A percentile compares a stretch with the other conserved stretches of the same genome.
phyloP scores from a whole-genome alignment of 805 yeast species.

The Kodamaea leandrae region DNA sequence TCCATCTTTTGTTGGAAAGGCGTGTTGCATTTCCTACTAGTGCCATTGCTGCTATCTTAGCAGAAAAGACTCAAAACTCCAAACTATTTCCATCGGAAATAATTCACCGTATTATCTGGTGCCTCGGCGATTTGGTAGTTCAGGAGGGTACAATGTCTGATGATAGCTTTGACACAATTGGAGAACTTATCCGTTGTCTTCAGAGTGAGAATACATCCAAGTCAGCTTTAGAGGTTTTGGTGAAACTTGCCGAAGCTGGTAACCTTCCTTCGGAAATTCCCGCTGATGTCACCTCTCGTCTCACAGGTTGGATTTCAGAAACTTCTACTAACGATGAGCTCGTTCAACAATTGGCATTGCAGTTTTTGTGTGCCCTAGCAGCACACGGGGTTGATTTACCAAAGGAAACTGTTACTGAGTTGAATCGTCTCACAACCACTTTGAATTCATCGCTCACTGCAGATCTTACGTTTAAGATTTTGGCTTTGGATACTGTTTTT shows the following conservation, averaged over 20 bases:
- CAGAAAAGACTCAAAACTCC: conserved; percentile 2
- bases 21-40: not conserved
- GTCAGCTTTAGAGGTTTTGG: conserved; percentile 2
- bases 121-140: not conserved
- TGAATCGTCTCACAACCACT: not conserved
- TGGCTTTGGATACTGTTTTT: not conserved
- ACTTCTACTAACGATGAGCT: conserved; percentile 1
- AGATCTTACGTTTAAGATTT: not conserved
- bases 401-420: not conserved
- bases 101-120: not conserved
- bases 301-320: not conserved
- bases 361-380: conserved; percentile 3
- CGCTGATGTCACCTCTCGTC: not conserved
- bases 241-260: not conserved
- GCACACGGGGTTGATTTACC: not conserved
- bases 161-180: not conserved
- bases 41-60: not conserved
- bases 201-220: not conserved
- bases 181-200: not conserved
- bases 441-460: not conserved
- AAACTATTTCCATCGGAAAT: not conserved
- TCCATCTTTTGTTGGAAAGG: conserved; percentile 16
- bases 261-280: not conserved
- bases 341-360: conserved; percentile 3
- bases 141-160: not conserved